Conservation (phyloP, 768 basidiomycete genomes). For the Leccinellum luteum region DNA sequence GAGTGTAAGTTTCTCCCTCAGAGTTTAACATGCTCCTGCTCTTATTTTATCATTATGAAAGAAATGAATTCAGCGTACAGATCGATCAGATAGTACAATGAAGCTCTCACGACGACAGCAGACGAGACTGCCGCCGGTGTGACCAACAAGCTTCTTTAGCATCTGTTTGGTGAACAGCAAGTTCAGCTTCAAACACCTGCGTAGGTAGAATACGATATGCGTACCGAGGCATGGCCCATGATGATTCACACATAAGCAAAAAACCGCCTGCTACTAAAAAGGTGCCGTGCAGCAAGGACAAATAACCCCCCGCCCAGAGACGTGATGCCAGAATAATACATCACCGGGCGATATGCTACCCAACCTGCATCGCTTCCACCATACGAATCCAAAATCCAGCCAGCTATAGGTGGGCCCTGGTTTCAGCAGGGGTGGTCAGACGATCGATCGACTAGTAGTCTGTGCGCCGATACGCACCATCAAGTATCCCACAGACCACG, state of each 20-base stretch:
- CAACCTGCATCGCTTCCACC: conserved; percentile 21
- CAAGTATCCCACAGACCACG: conserved; percentile 32
- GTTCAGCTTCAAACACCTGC: neutral
- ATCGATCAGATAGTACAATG: neutral
- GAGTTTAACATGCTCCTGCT: neutral
- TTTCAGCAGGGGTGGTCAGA: neutral
- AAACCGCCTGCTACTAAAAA: conserved; percentile 4
- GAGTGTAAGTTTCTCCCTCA: neutral
- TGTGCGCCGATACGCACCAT: conserved; percentile 11
- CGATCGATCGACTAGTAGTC: neutral
- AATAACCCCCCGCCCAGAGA: conserved; percentile 25
- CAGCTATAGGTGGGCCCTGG: conserved; percentile 30
- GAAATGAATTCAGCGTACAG: neutral
- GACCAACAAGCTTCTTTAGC: neutral
- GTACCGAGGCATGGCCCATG: neutral
- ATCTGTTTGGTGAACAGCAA: neutral
- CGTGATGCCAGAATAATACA: conserved; percentile 29
- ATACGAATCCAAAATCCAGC: conserved; percentile 28
- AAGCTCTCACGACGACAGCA: neutral
- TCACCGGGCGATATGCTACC: conserved; percentile 29
- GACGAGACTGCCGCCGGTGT: neutral
- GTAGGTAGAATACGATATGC: neutral
- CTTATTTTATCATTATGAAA: neutral
- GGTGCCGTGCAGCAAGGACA: conserved; percentile 12
- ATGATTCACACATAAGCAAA: conserved; percentile 13